phyloP scores from a whole-genome alignment of 352 stramenopile species.

The Aphanomyces euteiches region DNA sequence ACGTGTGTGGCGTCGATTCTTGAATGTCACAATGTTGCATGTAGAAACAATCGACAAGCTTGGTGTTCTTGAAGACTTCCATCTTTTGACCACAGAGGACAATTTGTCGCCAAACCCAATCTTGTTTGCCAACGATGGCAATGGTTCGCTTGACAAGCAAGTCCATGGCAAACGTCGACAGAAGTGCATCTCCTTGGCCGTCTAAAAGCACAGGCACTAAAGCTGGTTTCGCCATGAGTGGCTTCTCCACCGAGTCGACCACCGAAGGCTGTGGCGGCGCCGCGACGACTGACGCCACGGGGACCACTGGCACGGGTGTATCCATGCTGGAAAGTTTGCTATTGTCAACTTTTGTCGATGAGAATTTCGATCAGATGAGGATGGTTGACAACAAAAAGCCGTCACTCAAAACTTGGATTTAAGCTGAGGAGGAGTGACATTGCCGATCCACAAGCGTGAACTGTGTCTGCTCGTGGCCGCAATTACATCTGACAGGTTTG shows the following conservation, averaged over 20 bases:
- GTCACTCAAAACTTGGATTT: too few species aligned
- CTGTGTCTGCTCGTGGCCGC: too few species aligned
- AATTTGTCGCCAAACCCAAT: background rate
- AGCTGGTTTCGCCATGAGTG: too few species aligned
- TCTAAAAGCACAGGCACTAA: background rate
- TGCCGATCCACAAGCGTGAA: too few species aligned
- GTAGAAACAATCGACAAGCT: conserved; percentile 3
- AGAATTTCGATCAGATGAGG: too few species aligned
- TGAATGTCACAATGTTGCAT: background rate
- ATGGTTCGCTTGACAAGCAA: background rate
- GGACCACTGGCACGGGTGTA: background rate
- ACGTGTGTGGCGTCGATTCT: background rate
- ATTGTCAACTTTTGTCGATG: too few species aligned
- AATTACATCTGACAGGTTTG: too few species aligned
- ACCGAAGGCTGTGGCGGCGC: too few species aligned
- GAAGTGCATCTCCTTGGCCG: background rate
- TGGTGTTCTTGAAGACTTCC: background rate
- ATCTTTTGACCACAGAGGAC: background rate
- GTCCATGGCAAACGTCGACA: background rate
- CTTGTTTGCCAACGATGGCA: background rate
- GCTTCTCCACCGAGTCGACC: too few species aligned
- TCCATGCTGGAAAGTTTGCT: background rate
- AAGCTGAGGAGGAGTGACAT: too few species aligned
- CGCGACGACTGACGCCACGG: too few species aligned
- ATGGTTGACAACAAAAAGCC: too few species aligned